Conservation (phyloP, 345 rosid species). For the Adansonia digitata region DNA sequence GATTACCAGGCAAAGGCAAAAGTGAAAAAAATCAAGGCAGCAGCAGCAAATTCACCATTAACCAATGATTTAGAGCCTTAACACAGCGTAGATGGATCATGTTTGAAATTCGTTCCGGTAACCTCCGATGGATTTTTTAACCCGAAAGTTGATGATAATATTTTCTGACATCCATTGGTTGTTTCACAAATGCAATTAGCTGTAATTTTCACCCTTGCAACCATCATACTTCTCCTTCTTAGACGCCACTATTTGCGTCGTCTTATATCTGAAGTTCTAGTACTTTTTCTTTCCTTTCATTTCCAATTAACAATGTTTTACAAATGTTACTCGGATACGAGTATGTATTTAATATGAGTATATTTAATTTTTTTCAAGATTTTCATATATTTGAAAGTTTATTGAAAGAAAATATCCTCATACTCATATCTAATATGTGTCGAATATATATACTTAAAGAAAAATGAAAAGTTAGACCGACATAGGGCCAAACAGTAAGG, state of each 20-base stretch:
- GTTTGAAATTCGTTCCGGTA: constrained; percentile 12
- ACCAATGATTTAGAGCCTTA: background rate
- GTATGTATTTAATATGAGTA: no score
- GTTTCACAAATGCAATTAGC: background rate
- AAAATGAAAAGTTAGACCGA: no score
- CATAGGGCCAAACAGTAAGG: no score
- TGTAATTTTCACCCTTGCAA: background rate
- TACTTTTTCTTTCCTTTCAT: background rate
- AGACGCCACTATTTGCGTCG: background rate
- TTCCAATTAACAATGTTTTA: background rate
- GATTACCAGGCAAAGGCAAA: background rate
- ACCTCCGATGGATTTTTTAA: constrained; percentile 25
- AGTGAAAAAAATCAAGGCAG: background rate
- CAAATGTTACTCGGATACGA: background rate
- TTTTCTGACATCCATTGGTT: background rate
- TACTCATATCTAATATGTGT: no score
- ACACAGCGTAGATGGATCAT: constrained; percentile 13
- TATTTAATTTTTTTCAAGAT: no score
- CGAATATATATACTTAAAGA: no score
- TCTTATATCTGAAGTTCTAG: background rate
- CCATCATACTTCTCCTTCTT: background rate
- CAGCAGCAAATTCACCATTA: no score
- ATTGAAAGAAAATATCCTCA: no score
- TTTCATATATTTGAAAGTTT: no score
- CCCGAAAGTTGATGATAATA: background rate